A percentile compares a stretch with the other conserved stretches of the same genome.
Conservation (phyloP, 345 rosid genomes). For the Eucalyptus fibrosa region DNA sequence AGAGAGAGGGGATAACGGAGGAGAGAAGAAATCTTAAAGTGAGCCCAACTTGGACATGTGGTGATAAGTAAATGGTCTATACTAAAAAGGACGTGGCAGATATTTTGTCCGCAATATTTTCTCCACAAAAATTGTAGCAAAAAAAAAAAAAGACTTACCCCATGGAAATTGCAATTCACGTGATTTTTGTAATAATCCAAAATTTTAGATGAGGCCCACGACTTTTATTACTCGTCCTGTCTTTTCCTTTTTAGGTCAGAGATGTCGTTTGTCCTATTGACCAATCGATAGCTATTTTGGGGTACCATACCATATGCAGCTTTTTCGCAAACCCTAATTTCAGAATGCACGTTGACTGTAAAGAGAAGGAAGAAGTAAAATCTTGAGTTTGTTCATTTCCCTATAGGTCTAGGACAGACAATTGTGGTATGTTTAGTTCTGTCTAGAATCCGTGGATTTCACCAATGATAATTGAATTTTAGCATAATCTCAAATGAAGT, state of each 20-base stretch:
- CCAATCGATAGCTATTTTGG: too few species aligned
- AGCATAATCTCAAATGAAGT: background rate
- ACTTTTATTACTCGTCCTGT: background rate
- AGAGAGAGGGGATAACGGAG: background rate
- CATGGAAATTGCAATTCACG: background rate
- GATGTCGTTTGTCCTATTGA: background rate
- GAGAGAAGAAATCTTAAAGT: background rate
- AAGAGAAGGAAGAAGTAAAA: too few species aligned
- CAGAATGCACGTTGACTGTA: accelerated
- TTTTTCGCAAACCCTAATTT: background rate
- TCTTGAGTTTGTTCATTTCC: too few species aligned
- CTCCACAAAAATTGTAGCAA: background rate
- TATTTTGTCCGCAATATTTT: too few species aligned
- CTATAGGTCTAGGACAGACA: too few species aligned
- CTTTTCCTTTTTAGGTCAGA: too few species aligned
- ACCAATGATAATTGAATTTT: too few species aligned
- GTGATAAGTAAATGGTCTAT: background rate
- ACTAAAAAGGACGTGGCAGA: too few species aligned
- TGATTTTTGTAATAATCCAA: too few species aligned
- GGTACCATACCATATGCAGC: too few species aligned
- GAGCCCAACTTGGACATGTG: background rate
- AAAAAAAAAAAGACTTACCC: background rate
- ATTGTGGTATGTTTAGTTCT: too few species aligned
- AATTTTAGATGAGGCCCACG: background rate
- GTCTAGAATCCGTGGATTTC: too few species aligned